Evolutionary conservation across 2,329 filamentous ascomycete genomes (phyloP).

Genomic region (Boeremia exigua): DNA sequence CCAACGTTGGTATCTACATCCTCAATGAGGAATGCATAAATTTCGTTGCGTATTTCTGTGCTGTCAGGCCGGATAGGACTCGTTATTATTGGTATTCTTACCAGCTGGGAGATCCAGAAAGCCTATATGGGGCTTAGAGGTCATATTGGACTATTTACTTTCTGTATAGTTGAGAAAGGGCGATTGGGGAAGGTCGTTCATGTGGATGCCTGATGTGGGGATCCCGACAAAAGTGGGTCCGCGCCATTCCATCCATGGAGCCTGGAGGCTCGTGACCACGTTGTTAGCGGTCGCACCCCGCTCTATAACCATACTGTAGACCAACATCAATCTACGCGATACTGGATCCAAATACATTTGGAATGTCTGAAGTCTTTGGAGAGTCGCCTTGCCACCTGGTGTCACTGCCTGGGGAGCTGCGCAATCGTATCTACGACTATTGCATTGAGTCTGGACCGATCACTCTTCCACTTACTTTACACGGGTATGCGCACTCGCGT

Average conservation of each 20-base stretch:
- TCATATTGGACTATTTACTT: not conserved
- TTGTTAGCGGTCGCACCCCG: too few relatives aligned
- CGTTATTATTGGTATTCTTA: not conserved
- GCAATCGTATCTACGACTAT: conserved; percentile 9
- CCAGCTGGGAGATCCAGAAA: conserved; percentile 8
- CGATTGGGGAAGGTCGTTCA: not conserved
- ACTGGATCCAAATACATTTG: too few relatives aligned
- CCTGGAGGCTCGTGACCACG: not conserved
- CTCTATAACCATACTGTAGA: too few relatives aligned
- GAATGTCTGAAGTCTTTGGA: not conserved
- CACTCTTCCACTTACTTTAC: not conserved
- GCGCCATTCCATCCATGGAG: not conserved
- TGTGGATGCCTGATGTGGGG: conserved; percentile 7
- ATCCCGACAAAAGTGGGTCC: not conserved
- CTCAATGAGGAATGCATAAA: conserved; percentile 9
- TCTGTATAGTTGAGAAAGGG: not conserved
- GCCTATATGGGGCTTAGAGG: not conserved
- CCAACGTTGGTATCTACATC: conserved; percentile 12
- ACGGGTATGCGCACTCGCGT: not conserved
- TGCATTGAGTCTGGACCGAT: not conserved
- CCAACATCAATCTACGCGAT: too few relatives aligned
- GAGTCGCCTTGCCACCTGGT: not conserved
- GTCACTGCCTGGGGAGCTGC: not conserved
- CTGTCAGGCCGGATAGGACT: not conserved
- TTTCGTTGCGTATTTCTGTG: conserved; percentile 10